Base-by-base conservation (phyloP, 2,329 filamentous ascomycete genomes). In the Apiospora aurea region DNA sequence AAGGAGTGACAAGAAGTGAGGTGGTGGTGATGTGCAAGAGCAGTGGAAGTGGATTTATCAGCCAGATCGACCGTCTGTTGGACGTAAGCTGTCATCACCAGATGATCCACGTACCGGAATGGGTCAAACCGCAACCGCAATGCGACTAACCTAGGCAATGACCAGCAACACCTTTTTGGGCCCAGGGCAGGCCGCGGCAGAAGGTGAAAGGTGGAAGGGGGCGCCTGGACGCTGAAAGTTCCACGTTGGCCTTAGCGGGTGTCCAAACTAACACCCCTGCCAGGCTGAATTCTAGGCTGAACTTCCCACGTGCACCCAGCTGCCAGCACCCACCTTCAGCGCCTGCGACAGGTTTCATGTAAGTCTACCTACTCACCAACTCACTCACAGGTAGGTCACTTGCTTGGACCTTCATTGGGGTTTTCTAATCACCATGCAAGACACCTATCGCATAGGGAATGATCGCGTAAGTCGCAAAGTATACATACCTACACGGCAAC, bases 211-310 rank as follows among this genome's bases (percentile, higher is more conserved):
- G 26, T 29, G 26, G 26, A 29, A 29, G 26, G 34, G 6, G 34
- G 34, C 34, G 34, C 34, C 34, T 38, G 34, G 57, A 64, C 34
- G 57, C 57, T 64, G 57, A 41, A 64, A 64, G 57, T 64, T 64
- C 57, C 57, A 64, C 57, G 57, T 64, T 64, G 57, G 57, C 57
- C 57, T 64, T 64, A 64, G 57, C 57, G 57, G 18, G 57, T n/a
- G 18, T 41, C 57, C 57, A 41, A n/a, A 24, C 34, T 57, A 16
- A 26, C 14, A 57, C 57, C 57, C 57, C 57, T 64, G 57, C 13
- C 57, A 64, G 57, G 34, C 57, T 41, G 57, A 64, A 24, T 18
- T 41, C 57, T 64, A 64, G 57, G 57, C 57, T 64, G 57, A 64
- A 64, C 29, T 38, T 38, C 29, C 53, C 53, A 61, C 29, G 34